Evolutionary conservation across 2,329 filamentous ascomycete species (phyloP), one percentile per base, ranked within the genome.

Genomic region (Aureobasidium sp.): DNA sequence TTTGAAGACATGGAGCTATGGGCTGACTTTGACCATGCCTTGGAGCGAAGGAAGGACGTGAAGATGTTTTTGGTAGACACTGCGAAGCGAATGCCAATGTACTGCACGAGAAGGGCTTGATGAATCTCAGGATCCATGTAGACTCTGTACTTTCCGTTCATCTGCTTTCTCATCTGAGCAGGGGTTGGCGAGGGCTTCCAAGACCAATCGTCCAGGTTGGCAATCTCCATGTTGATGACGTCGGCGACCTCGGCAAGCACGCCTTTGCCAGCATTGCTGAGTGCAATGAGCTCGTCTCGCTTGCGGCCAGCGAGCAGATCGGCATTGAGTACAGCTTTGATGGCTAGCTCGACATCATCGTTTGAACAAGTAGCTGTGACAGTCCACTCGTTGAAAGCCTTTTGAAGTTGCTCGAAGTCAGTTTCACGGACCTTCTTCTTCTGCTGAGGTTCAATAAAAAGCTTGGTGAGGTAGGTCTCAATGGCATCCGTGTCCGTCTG

Each of bases 61-160:
- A 83, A 79, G 0, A 69, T 73, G 8, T 68, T 48, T 51, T 79
- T 80, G 65, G 84, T 74, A 37, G 75, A 71, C 4, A 81, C 75
- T 1, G 79, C 75, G 78, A 81, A 84, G 55, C 76, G 77, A 4
- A 80, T 70, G 6, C 82, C 82, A 39, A 85, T 74, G 64, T 78
- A 82, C 48, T 84, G 80, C 2, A 84, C 69, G 27, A 85, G 75
- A 8, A 85, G 76, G 1, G 80, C 78, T 66, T 84, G 80, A 8
- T 84, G 76, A 22, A 84, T 73, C 64, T 86, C 84, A 66, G 83
- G 81, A 55, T 85, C 81, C 75, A 84, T 82, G 67, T 79, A 84
- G 29, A 85, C 79, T 1, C 83, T 76, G 67, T 86, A 86, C 63
- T 82, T 81, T 3, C 81, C 81, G 65, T 83, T 84, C 39, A 84